Evolutionary conservation across 176 grass and related monocot species (phyloP), one percentile per base, ranked within the genome.

Genomic region (Elymus sibiricus): DNA sequence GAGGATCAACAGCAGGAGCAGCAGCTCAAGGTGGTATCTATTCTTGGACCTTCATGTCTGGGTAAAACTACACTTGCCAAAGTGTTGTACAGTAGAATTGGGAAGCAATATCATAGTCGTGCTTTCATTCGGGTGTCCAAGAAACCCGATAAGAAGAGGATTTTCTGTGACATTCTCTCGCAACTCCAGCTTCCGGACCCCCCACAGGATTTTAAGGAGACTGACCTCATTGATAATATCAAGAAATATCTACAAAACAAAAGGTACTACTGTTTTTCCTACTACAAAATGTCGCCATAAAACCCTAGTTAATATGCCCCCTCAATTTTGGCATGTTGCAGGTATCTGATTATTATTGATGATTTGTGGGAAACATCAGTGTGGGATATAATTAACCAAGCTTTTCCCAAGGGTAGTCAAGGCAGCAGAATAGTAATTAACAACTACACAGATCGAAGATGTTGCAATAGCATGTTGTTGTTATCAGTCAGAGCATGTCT

Each of bases 1-100:
- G 28, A 56, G 2, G 46, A 47, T 47, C 43, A 14, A 14, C 10
- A 12, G 43, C 43, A 44, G n/a, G n/a, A n/a, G 12, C 49, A 77
- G 74, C 17, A 77, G 28, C 74, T 76, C 74, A 77, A n/a, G 47
- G 74, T 77, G 74, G 1, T 77, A 34, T 22, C 74, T 14, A 0
- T 77, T 34, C 5, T 77, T 77, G 74, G 74, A 56, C 28, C 47
- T 35, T 28, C 27, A 34, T 34, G 47, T 35, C 74, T 77, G 11
- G 74, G 74, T 34, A 77, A 77, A 56, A 77, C 74, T 56, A 77
- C 74, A 77, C 28, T 79, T 39, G 77, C 77, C n/a, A 62, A 24
- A 27, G 2, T 19, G 32, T 40, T 62, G 22, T 77, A 77, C 9
- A 55, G 6, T 2, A 47, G 46, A 47, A 47, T 47, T 47, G 46